A percentile compares a stretch with the other conserved stretches of the same genome.
Conservation (phyloP, 192 early-diverging fungal species). For the Coemansia sp. region DNA sequence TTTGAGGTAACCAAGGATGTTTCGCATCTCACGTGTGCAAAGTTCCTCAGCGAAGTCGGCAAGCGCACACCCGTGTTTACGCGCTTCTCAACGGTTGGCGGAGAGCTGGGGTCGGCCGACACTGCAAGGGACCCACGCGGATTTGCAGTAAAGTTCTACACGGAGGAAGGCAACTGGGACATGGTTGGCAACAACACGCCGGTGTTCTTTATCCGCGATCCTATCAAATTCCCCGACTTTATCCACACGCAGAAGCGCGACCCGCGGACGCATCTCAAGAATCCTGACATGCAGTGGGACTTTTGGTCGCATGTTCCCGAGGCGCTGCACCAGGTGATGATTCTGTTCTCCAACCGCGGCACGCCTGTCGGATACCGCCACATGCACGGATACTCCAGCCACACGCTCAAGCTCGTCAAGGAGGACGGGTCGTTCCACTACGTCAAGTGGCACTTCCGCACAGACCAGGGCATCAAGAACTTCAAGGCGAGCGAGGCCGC, state of each 20-base stretch:
- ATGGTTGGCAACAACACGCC: constrained; percentile 84
- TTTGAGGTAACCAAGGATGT: constrained; percentile 75
- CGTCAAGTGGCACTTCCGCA: constrained; percentile 85
- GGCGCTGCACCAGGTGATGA: constrained; percentile 60
- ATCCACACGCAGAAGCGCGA: constrained; percentile 72
- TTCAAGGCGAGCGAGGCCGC: constrained; percentile 57
- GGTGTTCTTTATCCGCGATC: constrained; percentile 76
- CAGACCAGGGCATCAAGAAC: constrained; percentile 63
- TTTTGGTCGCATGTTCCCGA: constrained; percentile 61
- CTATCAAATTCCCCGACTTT: constrained; percentile 60
- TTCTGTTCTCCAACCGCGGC: constrained; percentile 73
- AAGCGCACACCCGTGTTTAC: constrained; percentile 69
- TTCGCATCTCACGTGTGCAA: constrained; percentile 66
- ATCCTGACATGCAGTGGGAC: constrained; percentile 72
- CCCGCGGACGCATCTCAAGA: constrained; percentile 57
- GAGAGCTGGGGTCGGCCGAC: constrained; percentile 63
- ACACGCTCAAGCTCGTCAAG: constrained; percentile 58
- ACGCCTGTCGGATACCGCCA: constrained; percentile 63
- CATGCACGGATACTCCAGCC: constrained; percentile 48
- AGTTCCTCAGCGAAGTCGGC: constrained; percentile 61
- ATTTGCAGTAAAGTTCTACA: constrained; percentile 75
- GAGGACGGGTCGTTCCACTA: constrained; percentile 62
- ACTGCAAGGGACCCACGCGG: constrained; percentile 72
- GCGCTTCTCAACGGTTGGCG: constrained; percentile 68
- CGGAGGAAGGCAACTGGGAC: constrained; percentile 78